These are phyloP conservation scores for Phytophthora lateralis DNA, from an alignment of 352 stramenopile genomes.

Conservation along the genomic window DNA sequence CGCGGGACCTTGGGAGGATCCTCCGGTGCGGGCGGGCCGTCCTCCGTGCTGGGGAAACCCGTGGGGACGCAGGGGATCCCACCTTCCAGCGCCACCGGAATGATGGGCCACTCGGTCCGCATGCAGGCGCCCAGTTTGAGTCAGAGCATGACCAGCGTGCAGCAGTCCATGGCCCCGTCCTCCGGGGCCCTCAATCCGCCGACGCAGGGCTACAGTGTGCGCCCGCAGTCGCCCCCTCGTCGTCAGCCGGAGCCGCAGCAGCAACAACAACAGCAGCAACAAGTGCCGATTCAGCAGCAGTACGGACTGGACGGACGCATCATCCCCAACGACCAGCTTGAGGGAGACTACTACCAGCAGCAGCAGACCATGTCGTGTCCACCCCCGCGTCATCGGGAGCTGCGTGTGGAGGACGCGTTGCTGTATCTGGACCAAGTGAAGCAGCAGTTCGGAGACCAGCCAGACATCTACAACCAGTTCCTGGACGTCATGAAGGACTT, in stretches of 20 bases:
- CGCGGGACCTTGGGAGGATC: conserved; percentile 44
- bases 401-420: conserved; percentile 98
- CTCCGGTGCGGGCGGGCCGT: conserved; percentile 32
- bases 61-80: conserved; percentile 28
- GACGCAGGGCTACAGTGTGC: conserved; percentile 40
- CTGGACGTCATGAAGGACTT: conserved; percentile 99
- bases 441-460: conserved; percentile 98
- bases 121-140: conserved; percentile 58
- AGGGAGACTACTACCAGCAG: conserved; percentile 51
- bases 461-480: conserved; percentile 99
- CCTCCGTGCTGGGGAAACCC: conserved; percentile 65
- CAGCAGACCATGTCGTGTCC: conserved; percentile 27
- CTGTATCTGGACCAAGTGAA: conserved; percentile 99
- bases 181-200: conserved; percentile 39
- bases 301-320: conserved; percentile 68
- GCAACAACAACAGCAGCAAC: conserved; percentile 49
- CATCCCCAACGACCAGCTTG: conserved; percentile 41
- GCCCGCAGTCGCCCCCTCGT: conserved; percentile 47
- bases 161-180: conserved; percentile 39
- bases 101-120: conserved; percentile 67
- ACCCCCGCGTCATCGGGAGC: conserved; percentile 68
- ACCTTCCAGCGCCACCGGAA: conserved; percentile 31
- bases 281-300: conserved; percentile 53
- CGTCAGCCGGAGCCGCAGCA: conserved; percentile 49
- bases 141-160: conserved; percentile 44